Percentiles rank a stretch among this genome's conserved stretches.
phyloP scores from a whole-genome alignment of 495 filamentous ascomycete genomes.

The Aspergillus sclerotiicarbonarius region DNA sequence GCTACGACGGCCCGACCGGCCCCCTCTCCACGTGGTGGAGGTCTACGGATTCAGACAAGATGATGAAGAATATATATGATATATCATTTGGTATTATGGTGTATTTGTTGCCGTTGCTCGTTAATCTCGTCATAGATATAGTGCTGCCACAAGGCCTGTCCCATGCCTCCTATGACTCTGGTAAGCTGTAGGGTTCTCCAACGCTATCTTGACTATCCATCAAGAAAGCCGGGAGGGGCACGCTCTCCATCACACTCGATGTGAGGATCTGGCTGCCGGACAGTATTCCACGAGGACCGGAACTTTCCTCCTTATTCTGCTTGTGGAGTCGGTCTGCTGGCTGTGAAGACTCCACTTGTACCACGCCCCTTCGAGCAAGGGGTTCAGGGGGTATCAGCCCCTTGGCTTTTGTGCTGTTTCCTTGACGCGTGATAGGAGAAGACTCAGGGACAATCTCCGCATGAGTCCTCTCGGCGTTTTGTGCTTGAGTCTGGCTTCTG shows the following conservation, averaged over 20 bases:
- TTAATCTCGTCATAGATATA: not conserved
- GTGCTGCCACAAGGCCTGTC: not conserved
- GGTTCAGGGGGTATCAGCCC: constrained; percentile 18
- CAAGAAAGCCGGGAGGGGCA: constrained; percentile 41
- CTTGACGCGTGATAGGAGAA: constrained; percentile 30
- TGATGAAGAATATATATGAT: not conserved
- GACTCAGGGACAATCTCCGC: constrained; percentile 45
- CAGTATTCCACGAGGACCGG: constrained; percentile 23
- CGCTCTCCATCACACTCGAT: constrained; percentile 48
- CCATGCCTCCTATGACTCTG: constrained; percentile 11
- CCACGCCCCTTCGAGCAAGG: constrained; percentile 25
- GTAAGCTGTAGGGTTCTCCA: constrained; percentile 40
- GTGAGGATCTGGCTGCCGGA: constrained; percentile 42
- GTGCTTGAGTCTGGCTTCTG: constrained; percentile 22
- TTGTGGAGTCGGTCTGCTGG: constrained; percentile 31
- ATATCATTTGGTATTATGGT: not conserved
- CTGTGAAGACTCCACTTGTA: constrained; percentile 49
- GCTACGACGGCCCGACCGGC: constrained; percentile 24
- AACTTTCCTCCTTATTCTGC: constrained; percentile 7
- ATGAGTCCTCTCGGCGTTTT: constrained; percentile 22
- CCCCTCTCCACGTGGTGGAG: not conserved
- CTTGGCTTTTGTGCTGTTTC: constrained; percentile 10
- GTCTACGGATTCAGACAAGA: not conserved
- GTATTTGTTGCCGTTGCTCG: constrained; percentile 1
- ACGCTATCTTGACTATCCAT: constrained; percentile 46